A percentile compares a stretch with the other conserved stretches of the same genome.
phyloP scores from a whole-genome alignment of 345 rosid species.

The Acer saccharum region DNA sequence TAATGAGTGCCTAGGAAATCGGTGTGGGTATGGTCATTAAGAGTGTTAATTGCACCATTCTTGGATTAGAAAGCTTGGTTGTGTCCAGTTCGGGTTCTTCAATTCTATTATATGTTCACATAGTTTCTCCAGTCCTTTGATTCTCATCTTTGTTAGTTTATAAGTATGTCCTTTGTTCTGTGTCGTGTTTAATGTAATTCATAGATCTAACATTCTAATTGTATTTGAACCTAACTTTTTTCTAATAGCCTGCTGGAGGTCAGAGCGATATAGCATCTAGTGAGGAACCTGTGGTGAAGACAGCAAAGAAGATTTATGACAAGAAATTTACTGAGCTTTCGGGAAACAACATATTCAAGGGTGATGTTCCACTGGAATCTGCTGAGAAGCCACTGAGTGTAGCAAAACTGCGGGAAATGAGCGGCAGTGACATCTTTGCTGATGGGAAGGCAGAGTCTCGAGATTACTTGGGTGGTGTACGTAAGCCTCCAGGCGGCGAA shows the following conservation, averaged over 20 bases:
- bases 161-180: background rate
- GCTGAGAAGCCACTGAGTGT: constrained; percentile 64
- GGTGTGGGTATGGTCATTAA: background rate
- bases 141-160: background rate
- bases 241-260: constrained; percentile 51
- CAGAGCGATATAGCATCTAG: constrained; percentile 28
- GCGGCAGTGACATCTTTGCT: constrained; percentile 80
- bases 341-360: constrained; percentile 85
- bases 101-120: too few relatives aligned
- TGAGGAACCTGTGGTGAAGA: constrained; percentile 55
- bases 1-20: background rate
- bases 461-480: constrained; percentile 93
- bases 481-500: constrained; percentile 98
- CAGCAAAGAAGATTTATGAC: constrained; percentile 83
- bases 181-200: background rate
- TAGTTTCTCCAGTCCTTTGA: background rate
- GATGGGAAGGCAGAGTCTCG: constrained; percentile 88
- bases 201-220: background rate
- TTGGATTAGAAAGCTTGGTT: background rate
- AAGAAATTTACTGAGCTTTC: constrained; percentile 81
- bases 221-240: constrained; percentile 5
- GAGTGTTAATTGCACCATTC: background rate
- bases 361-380: constrained; percentile 55
- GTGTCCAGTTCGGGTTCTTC: background rate
- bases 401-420: constrained; percentile 83